Evolutionary conservation across 1,139 yeast species (phyloP), one percentile per base, ranked within the genome.

Genomic region (Candida sojae): DNA sequence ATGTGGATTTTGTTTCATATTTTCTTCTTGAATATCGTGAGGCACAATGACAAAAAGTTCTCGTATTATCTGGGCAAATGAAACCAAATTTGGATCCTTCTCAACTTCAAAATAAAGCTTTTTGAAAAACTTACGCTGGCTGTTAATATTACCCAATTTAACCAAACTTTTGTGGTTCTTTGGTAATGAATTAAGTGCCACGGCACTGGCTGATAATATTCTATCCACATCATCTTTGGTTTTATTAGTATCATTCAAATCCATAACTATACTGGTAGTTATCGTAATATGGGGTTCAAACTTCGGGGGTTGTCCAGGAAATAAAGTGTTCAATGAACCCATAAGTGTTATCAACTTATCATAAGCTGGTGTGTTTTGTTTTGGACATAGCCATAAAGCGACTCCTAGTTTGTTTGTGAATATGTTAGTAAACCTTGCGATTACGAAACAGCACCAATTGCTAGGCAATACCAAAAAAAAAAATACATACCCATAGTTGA

Each of bases 281-380:
- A 88, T 75, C 1, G 96, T 88, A 38, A 88, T 76, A 61, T 88
- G 96, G 4, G 96, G 96, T 50, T 82, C 88, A 56, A 88, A 84
- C 38, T 60, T 63, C 2, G 80, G 79, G 4, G 86, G 82, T 28
- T 85, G 86, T 43, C 84, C 87, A 12, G 88, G 88, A 59, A 88
- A 86, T 25, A 87, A 67, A 1, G 93, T 86, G 48, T 79, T 79
- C 40, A 88, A 64, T 7, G 92, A 85, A 26, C 79, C 70, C 69
- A 86, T 84, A 40, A 87, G 70, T 25, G 87, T 80, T 30, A 71
- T 67, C 41, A 88, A 64, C 45, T 83, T 82, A 50, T 84, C 89
- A 57, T 79, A 65, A 21, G 84, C 67, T 40, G 77, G 76, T 2
- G 84, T 68, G 46, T 77, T 79, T 26, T 73, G 73, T 49, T 73